phyloP scores from a whole-genome alignment of 495 filamentous ascomycete species.

The Oidiodendron maius region DNA sequence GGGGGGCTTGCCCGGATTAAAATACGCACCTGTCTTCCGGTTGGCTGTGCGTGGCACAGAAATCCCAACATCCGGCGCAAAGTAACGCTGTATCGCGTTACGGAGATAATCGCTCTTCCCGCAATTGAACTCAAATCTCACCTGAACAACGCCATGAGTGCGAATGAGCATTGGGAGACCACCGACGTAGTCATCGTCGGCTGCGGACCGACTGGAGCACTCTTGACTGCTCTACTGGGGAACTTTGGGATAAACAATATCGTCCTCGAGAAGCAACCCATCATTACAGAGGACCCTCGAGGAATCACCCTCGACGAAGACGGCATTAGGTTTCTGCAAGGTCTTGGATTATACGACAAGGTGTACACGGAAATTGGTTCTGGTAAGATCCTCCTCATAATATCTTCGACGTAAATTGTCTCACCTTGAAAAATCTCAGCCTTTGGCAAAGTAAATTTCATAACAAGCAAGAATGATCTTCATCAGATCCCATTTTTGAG shows the following conservation, averaged over 20 bases:
- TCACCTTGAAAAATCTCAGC: no score
- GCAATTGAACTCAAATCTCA: conserved; percentile 28
- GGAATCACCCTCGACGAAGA: conserved; percentile 48
- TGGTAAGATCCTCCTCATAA: not conserved
- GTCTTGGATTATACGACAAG: conserved; percentile 24
- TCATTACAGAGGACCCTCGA: conserved; percentile 43
- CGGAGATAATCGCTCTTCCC: no score
- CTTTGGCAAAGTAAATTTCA: no score
- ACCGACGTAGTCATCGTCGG: conserved; percentile 35
- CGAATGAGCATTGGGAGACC: not conserved
- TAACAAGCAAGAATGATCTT: no score
- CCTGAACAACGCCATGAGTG: conserved; percentile 17
- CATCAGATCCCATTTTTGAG: no score
- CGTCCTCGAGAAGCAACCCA: conserved; percentile 38
- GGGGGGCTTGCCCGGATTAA: no score
- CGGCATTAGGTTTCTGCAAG: conserved; percentile 40
- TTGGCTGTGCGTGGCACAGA: no score
- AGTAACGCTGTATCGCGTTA: no score
- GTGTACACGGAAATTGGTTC: not conserved
- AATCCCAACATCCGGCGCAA: no score
- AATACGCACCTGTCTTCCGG: no score
- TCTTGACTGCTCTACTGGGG: conserved; percentile 31
- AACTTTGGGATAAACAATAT: conserved; percentile 16
- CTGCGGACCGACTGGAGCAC: conserved; percentile 32
- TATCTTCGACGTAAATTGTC: no score